A percentile compares a stretch with the other conserved stretches of the same genome.
Conservation (phyloP, 345 rosid genomes). For the Draba incana region DNA sequence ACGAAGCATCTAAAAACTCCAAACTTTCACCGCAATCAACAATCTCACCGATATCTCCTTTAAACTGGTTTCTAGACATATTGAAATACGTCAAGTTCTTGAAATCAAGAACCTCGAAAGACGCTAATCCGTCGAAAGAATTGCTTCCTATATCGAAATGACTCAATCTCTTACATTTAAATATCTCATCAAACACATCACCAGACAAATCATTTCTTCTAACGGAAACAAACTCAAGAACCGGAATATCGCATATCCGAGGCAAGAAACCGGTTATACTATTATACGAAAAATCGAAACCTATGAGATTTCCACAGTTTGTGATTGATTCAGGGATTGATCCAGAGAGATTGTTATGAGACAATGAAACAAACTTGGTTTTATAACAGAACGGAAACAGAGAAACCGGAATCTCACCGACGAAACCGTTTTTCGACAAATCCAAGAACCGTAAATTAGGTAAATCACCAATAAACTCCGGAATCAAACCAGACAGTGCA, state of each 20-base stretch:
- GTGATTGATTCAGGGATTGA: conserved; percentile 67
- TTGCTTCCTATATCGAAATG: conserved; percentile 80
- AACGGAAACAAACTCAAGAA: conserved; percentile 62
- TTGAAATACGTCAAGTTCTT: conserved; percentile 68
- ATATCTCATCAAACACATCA: conserved; percentile 54
- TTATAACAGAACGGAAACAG: conserved; percentile 72
- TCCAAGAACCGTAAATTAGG: conserved; percentile 86
- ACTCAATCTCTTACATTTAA: conserved; percentile 60
- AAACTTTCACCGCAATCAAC: conserved; percentile 60
- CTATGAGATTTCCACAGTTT: conserved; percentile 73
- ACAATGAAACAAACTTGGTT: conserved; percentile 76
- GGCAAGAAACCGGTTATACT: conserved; percentile 66
- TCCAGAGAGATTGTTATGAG: conserved; percentile 76
- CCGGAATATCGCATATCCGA: conserved; percentile 61
- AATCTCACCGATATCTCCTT: conserved; percentile 59
- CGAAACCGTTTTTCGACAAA: conserved; percentile 74
- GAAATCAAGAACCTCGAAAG: conserved; percentile 61
- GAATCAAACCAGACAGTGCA: conserved; percentile 83
- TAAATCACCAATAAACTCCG: conserved; percentile 81
- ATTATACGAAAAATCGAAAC: conserved; percentile 87
- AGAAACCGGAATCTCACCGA: conserved; percentile 65
- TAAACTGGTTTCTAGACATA: conserved; percentile 68
- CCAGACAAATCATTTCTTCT: conserved; percentile 71
- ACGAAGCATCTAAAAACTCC: conserved; percentile 74
- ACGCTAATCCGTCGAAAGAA: conserved; percentile 65